Evolutionary conservation across 2,329 filamentous ascomycete genomes (phyloP), one percentile per base, ranked within the genome.

Genomic region (Calycina herbarum): DNA sequence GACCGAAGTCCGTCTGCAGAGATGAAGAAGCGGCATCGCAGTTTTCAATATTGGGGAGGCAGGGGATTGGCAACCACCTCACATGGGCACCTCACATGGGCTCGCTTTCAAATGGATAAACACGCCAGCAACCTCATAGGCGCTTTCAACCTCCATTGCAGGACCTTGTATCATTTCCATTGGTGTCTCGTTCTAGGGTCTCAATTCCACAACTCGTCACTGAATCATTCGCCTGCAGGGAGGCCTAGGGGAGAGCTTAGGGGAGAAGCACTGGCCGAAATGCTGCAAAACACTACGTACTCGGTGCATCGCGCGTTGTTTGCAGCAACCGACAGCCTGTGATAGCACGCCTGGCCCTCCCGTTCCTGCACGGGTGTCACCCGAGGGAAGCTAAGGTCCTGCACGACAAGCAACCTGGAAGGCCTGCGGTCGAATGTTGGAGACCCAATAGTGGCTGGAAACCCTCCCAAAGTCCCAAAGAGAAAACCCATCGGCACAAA

Each of bases 361-460:
- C 48, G 48, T 54, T 54, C 48, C 48, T 51, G 48, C 48, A 27
- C 48, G 48, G 48, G 48, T 54, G 48, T 54, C 48, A 54, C 48
- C 48, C 48, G 48, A 27, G 48, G 48, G 11, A 54, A 27, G 11
- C 11, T 24, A 27, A 54, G 48, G 48, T 54, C 13, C 4, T 24
- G 48, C 48, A 40, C 38, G 38, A 40, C 38, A 27, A 54, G 20
- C 48, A 13, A 20, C 20, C 20, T 20, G 20, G 20, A 20, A 54
- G n/a, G 10, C 4, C 20, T 27, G 48, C 48, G 7, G 20, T 24
- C 48, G 20, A 54, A 13, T 4, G 11, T 54, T 13, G 11, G 48
- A 24, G 7, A 51, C n/a, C 45, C n/a, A 20, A 20, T 27, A 24
- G 20, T 27, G 48, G 48, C 20, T 54, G 20, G 48, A 54, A 54